phyloP scores from a whole-genome alignment of 1,284 basidiomycete genomes.

The Pseudozyma pruni region DNA sequence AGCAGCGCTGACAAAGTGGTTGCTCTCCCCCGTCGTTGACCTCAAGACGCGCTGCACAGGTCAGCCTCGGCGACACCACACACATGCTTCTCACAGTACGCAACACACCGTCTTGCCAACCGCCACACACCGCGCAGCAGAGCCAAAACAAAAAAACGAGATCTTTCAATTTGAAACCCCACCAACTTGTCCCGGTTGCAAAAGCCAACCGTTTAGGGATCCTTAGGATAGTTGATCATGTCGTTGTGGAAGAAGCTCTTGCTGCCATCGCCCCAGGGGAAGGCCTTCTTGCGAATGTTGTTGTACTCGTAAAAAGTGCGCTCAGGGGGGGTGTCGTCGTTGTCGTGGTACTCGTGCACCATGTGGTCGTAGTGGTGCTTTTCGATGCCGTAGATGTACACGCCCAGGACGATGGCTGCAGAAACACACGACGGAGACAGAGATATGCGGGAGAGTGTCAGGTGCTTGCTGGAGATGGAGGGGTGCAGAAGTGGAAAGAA shows the following conservation, averaged over 20 bases:
- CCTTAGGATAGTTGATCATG: constrained; percentile 54
- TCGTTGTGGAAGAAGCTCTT: constrained; percentile 63
- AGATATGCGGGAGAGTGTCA: background rate
- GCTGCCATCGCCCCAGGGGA: constrained; percentile 61
- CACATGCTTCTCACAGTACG: too few relatives aligned
- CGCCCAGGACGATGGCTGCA: constrained; percentile 55
- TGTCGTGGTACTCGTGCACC: constrained; percentile 61
- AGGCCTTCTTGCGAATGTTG: constrained; percentile 54
- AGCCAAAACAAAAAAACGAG: too few relatives aligned
- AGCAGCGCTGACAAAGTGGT: too few relatives aligned
- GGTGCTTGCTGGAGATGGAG: too few relatives aligned
- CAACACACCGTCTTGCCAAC: too few relatives aligned
- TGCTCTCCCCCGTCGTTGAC: too few relatives aligned
- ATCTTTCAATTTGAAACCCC: too few relatives aligned
- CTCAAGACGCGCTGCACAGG: too few relatives aligned
- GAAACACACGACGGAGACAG: background rate
- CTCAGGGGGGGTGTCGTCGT: constrained; percentile 57
- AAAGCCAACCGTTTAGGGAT: constrained; percentile 26
- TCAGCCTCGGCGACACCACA: too few relatives aligned
- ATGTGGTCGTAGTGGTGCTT: constrained; percentile 60
- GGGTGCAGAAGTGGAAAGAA: background rate
- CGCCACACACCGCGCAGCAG: too few relatives aligned
- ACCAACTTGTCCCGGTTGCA: too few relatives aligned
- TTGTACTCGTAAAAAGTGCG: constrained; percentile 63
- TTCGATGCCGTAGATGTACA: constrained; percentile 65